Conservation (phyloP, 1,139 yeast genomes). For the Suhomyces ambrosiae region DNA sequence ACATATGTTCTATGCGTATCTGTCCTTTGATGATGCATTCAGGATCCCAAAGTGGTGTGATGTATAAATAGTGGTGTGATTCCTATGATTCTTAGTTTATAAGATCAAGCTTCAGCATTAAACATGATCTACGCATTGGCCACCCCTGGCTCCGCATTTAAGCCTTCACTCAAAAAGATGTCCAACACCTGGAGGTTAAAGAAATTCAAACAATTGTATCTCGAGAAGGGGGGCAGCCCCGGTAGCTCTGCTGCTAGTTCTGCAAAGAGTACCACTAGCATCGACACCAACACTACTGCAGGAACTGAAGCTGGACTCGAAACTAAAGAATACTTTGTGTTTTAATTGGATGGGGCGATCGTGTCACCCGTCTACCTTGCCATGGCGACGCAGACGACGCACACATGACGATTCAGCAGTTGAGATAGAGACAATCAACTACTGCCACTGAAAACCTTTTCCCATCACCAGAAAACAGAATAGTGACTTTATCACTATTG, state of each 20-base stretch:
- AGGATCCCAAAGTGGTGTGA: conserved; percentile 1
- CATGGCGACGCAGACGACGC: not conserved
- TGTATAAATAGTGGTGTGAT: conserved; percentile 11
- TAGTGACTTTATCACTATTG: too few species aligned
- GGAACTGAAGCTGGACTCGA: not conserved
- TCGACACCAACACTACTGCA: conserved; percentile 1
- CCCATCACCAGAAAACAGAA: too few species aligned
- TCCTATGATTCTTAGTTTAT: conserved; percentile 1
- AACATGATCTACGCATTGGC: conserved; percentile 40
- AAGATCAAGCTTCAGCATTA: not conserved
- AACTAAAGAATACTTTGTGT: conserved; percentile 8
- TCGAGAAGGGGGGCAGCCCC: conserved; percentile 20
- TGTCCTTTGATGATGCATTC: not conserved
- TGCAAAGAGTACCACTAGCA: conserved; percentile 5
- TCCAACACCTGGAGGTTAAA: conserved; percentile 40
- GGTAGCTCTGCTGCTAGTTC: conserved; percentile 18
- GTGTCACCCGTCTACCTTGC: not conserved
- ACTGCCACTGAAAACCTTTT: too few species aligned
- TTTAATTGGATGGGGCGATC: too few species aligned
- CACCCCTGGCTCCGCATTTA: conserved; percentile 45
- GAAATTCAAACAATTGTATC: conserved; percentile 34
- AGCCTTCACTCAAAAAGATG: conserved; percentile 39
- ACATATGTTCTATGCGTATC: conserved; percentile 5
- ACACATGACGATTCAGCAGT: too few species aligned
- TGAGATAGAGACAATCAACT: too few species aligned